Evolutionary conservation across 305 asterid genomes (phyloP).

Genomic region (Petunia hybrid): DNA sequence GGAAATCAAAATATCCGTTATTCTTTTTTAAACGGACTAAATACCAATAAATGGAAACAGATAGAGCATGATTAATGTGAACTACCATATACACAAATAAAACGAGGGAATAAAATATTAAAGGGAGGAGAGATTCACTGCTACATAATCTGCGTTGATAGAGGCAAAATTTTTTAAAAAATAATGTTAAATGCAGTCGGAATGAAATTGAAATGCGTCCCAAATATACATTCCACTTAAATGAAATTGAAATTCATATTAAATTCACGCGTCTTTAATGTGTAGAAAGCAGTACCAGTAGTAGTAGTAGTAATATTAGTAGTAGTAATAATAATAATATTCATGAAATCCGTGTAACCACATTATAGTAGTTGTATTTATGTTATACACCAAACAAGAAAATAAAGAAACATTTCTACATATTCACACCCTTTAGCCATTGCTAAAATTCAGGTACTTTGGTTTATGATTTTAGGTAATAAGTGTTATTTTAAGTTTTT

Average conservation of each 20-base stretch:
- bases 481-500: neutral
- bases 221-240: neutral
- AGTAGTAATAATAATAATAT: constrained; percentile 31
- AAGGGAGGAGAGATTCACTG: constrained; percentile 49
- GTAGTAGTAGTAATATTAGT: constrained; percentile 32
- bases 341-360: constrained; percentile 63
- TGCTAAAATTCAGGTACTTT: neutral
- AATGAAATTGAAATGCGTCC: constrained; percentile 63
- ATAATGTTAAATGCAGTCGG: constrained; percentile 58
- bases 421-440: neutral
- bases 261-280: constrained; percentile 70
- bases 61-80: no score
- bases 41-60: no score
- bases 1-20: no score
- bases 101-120: neutral
- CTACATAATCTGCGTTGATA: constrained; percentile 72
- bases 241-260: constrained; percentile 60
- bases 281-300: neutral
- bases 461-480: neutral
- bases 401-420: constrained; percentile 12
- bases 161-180: constrained; percentile 36
- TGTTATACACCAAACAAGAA: neutral
- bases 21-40: no score
- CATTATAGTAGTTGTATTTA: neutral
- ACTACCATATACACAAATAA: neutral